A percentile compares a stretch with the other conserved stretches of the same genome.
phyloP scores from a whole-genome alignment of 805 yeast species.

The Kazachstania taianensis region DNA sequence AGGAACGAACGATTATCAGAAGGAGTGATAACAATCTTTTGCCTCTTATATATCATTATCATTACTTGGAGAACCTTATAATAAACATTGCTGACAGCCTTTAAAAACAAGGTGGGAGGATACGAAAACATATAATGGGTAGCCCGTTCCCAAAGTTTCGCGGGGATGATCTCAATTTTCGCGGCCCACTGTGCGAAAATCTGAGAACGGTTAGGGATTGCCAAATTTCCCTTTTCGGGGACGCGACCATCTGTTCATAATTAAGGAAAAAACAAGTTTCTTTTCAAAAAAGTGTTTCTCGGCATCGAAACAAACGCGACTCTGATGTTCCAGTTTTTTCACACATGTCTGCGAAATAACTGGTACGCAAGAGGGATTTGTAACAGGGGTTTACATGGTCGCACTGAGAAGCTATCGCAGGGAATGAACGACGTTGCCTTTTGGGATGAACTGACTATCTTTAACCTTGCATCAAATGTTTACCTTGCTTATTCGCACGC shows the following conservation, averaged over 20 bases:
- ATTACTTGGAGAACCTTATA: no score
- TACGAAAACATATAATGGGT: no score
- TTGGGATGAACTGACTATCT: no score
- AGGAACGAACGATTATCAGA: background rate
- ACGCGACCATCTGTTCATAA: slow-evolving; percentile 16
- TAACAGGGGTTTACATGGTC: no score
- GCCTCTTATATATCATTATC: no score
- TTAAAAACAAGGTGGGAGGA: no score
- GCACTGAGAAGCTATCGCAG: no score
- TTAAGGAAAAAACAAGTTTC: slow-evolving; percentile 13
- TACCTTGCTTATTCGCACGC: no score
- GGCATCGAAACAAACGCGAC: slow-evolving; percentile 13
- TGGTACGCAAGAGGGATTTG: no score
- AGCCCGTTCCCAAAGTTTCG: slow-evolving; percentile 1
- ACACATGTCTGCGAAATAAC: slow-evolving; percentile 16
- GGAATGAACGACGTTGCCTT: no score
- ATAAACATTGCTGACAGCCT: no score
- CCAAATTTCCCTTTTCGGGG: slow-evolving; percentile 19
- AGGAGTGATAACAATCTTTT: background rate
- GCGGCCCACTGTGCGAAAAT: background rate
- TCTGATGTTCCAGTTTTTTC: slow-evolving; percentile 24
- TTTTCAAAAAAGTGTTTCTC: slow-evolving; percentile 12
- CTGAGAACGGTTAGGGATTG: slow-evolving; percentile 9
- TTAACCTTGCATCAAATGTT: no score
- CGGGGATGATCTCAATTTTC: background rate